Evolutionary conservation across 1,284 basidiomycete species (phyloP).

Genomic region (Microbotryum saponariae): DNA sequence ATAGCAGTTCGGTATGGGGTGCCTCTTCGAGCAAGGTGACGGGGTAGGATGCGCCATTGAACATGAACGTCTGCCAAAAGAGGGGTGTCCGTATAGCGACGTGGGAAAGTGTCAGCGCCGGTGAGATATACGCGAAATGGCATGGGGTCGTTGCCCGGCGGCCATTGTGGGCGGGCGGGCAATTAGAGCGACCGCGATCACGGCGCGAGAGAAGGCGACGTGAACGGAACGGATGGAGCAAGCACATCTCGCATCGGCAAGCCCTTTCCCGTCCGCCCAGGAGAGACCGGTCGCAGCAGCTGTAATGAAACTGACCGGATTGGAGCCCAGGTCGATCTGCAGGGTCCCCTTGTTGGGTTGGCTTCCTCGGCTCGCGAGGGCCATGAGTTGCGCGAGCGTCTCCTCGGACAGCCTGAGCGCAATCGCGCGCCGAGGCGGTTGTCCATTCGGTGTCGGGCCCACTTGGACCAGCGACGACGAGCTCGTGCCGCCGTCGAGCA

Average conservation of each 20-base stretch:
- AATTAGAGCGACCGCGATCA: background rate
- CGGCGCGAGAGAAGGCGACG: too few species aligned
- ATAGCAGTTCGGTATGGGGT: conserved; percentile 15
- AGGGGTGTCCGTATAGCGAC: background rate
- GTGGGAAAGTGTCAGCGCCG: background rate
- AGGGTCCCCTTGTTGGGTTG: background rate
- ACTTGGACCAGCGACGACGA: too few species aligned
- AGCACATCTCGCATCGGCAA: too few species aligned
- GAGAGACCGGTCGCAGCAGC: too few species aligned
- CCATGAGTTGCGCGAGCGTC: conserved; percentile 15
- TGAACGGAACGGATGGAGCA: too few species aligned
- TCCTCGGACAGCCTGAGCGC: conserved; percentile 21
- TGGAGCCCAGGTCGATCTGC: conserved; percentile 4
- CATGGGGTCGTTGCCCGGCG: background rate
- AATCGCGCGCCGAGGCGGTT: conserved; percentile 10
- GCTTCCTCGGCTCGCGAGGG: conserved; percentile 1
- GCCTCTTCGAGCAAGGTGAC: conserved; percentile 21
- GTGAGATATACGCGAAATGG: background rate
- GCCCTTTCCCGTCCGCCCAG: too few species aligned
- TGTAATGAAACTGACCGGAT: conserved; percentile 5
- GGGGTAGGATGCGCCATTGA: conserved; percentile 16
- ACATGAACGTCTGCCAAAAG: conserved; percentile 10
- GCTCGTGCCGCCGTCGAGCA: too few species aligned
- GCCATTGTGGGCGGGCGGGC: background rate
- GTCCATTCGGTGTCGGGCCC: too few species aligned